These are phyloP conservation scores for Candida insectorum DNA, from an alignment of 805 yeast genomes.

Conservation along the genomic window DNA sequence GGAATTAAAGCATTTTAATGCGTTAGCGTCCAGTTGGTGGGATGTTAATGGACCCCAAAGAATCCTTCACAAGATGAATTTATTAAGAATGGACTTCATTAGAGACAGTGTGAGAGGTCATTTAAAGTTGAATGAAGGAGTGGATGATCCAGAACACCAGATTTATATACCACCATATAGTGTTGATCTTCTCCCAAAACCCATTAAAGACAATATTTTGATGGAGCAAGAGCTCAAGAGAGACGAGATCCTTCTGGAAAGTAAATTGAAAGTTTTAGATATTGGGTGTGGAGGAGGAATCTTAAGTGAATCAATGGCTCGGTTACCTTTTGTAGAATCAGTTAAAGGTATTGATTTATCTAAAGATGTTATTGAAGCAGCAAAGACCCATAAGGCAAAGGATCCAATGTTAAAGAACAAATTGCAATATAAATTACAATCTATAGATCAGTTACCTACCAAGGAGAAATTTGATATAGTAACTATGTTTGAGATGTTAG, in stretches of 20 bases:
- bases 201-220: conserved; percentile 45
- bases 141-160: conserved; percentile 33
- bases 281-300: conserved; percentile 99
- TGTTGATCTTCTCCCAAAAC: conserved; percentile 59
- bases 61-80: conserved; percentile 91
- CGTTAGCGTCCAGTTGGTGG: conserved; percentile 98
- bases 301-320: conserved; percentile 78
- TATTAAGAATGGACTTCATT: conserved; percentile 84
- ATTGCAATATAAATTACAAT: conserved; percentile 55
- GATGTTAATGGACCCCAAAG: conserved; percentile 90
- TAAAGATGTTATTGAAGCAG: conserved; percentile 76
- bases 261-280: conserved; percentile 62
- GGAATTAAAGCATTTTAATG: conserved; percentile 79
- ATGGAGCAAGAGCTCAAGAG: conserved; percentile 49
- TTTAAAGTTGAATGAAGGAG: conserved; percentile 36
- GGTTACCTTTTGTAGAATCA: conserved; percentile 56
- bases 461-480: conserved; percentile 64
- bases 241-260: conserved; percentile 28
- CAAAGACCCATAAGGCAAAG: conserved; percentile 57
- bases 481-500: conserved; percentile 91
- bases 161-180: conserved; percentile 79
- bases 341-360: conserved; percentile 89
- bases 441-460: conserved; percentile 56
- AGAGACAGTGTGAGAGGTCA: conserved; percentile 52
- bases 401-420: conserved; percentile 64